Evolutionary conservation across 2,329 filamentous ascomycete genomes (phyloP).

Genomic region (Fusarium pininemorale): DNA sequence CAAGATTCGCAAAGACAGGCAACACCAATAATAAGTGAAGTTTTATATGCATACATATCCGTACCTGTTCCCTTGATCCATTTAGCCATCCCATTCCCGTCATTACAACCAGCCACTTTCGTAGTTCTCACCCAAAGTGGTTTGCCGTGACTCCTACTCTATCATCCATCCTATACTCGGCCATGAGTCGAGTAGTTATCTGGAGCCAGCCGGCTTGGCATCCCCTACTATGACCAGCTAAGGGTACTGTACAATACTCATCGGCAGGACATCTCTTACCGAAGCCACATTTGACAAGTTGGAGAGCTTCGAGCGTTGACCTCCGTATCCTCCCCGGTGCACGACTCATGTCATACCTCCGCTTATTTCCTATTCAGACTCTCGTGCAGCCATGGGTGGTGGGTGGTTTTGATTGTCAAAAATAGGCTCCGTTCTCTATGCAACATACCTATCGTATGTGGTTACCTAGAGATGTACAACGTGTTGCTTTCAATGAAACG

Average conservation of each 20-base stretch:
- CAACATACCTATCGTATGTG: not conserved
- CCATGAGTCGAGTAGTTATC: slow-evolving; percentile 27
- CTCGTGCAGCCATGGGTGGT: not conserved
- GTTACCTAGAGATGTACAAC: not conserved
- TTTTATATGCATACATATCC: slow-evolving; percentile 22
- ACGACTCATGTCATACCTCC: slow-evolving; percentile 26
- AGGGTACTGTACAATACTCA: not conserved
- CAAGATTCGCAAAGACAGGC: slow-evolving; percentile 22
- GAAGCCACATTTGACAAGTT: slow-evolving; percentile 2
- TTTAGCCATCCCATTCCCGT: not conserved
- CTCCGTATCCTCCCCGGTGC: slow-evolving; percentile 11
- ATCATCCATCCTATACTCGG: not conserved
- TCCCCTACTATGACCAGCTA: slow-evolving; percentile 12
- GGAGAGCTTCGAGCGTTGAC: slow-evolving; percentile 1
- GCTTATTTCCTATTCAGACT: slow-evolving; percentile 8
- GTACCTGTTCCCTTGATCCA: not conserved
- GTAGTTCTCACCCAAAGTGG: slow-evolving; percentile 9
- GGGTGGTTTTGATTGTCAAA: not conserved
- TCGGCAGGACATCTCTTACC: slow-evolving; percentile 1
- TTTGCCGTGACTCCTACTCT: slow-evolving; percentile 23
- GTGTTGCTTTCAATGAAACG: not conserved
- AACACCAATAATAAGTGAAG: slow-evolving; percentile 18
- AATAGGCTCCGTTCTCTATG: not conserved
- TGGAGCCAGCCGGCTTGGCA: slow-evolving; percentile 25
- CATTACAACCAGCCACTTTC: not conserved